Evolutionary conservation across 2,329 filamentous ascomycete species (phyloP).

Genomic region (Arthrobotrys sinensis): DNA sequence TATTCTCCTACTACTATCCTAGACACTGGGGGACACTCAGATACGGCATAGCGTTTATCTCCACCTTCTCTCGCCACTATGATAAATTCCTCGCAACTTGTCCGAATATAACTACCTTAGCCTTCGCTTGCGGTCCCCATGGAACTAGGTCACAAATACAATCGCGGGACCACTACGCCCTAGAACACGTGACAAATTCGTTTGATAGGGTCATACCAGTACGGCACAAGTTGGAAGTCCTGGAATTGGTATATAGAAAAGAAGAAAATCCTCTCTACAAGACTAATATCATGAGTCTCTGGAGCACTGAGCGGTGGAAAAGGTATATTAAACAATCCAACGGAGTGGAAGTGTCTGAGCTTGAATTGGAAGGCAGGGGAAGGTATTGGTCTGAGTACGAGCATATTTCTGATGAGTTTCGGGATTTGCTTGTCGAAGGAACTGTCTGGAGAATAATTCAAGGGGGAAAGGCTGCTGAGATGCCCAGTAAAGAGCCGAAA

Average conservation of each 20-base stretch:
- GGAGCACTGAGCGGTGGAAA: neutral
- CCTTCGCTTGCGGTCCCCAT: constrained; percentile 6
- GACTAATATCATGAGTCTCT: neutral
- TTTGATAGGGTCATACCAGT: neutral
- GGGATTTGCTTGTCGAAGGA: neutral
- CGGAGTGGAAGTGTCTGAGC: neutral
- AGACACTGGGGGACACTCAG: constrained; percentile 3
- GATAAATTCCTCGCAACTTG: neutral
- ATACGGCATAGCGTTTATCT: neutral
- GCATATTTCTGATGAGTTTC: neutral
- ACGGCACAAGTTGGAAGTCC: neutral
- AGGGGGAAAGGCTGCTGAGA: too few relatives aligned
- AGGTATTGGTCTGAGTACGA: constrained; percentile 34
- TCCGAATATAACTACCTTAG: constrained; percentile 6
- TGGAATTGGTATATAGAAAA: neutral
- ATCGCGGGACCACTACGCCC: neutral
- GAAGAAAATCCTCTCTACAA: neutral
- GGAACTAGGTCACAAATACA: neutral
- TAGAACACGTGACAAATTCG: neutral
- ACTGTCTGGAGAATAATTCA: constrained; percentile 19
- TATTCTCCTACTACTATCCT: neutral
- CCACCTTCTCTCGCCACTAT: neutral
- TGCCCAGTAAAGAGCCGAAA: too few relatives aligned
- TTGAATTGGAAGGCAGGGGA: constrained; percentile 18
- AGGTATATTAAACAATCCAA: neutral